Evolutionary conservation across 768 basidiomycete genomes (phyloP).

Genomic region (Leccinum broughii): DNA sequence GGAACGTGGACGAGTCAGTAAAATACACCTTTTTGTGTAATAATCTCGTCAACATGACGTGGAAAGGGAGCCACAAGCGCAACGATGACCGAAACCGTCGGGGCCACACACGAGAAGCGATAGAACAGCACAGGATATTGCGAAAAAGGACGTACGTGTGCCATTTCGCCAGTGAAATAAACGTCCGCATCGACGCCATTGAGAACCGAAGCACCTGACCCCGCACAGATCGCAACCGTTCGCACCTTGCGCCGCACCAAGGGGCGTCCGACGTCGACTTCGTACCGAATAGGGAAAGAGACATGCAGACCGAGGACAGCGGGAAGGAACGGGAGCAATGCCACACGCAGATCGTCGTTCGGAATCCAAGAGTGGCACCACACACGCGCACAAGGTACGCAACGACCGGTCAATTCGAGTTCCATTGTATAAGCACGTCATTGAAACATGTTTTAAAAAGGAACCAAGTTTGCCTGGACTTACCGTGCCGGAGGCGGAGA

Average conservation of each 20-base stretch:
- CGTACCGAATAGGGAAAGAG: conserved; percentile 10
- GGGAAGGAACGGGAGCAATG: conserved; percentile 22
- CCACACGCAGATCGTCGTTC: conserved; percentile 19
- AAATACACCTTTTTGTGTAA: neutral
- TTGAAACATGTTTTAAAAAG: conserved; percentile 4
- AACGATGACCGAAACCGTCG: neutral
- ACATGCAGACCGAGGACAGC: conserved; percentile 3
- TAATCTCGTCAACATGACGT: conserved; percentile 13
- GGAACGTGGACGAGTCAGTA: conserved; percentile 1
- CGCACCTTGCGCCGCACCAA: conserved; percentile 37
- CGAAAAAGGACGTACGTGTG: conserved; percentile 60
- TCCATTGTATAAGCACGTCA: conserved; percentile 11
- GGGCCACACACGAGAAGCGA: conserved; percentile 5
- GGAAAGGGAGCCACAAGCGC: neutral
- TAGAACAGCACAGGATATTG: conserved; percentile 11
- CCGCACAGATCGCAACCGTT: conserved; percentile 88
- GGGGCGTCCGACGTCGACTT: conserved; percentile 70
- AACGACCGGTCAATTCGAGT: neutral
- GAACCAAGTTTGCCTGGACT: conserved; percentile 16
- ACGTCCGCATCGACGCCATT: conserved; percentile 75
- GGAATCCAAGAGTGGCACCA: conserved; percentile 11
- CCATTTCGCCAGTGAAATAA: conserved; percentile 92
- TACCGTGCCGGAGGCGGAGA: conserved; percentile 61
- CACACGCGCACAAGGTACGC: neutral
- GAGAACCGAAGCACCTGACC: conserved; percentile 81